A percentile compares a stretch with the other conserved stretches of the same genome.
phyloP scores from a whole-genome alignment of 1,139 yeast genomes.

The Candida sp. region DNA sequence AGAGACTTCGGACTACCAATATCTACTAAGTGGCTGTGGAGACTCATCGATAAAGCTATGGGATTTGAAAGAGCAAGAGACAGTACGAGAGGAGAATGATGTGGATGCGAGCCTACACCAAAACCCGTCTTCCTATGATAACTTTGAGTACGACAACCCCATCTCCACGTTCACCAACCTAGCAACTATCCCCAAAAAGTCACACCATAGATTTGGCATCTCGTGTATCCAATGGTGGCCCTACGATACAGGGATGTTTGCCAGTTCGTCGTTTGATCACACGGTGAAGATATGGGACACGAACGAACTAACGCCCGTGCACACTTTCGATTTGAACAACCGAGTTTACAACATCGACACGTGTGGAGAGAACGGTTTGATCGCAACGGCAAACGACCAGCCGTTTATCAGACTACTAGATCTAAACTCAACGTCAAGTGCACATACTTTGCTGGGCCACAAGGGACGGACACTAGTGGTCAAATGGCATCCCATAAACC shows the following conservation, averaged over 20 bases:
- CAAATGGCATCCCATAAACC: conserved; percentile 77
- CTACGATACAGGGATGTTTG: conserved; percentile 83
- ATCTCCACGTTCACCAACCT: conserved; percentile 22
- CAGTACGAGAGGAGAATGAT: conserved; percentile 18
- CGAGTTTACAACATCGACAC: conserved; percentile 61
- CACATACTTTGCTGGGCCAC: conserved; percentile 73
- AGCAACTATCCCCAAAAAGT: conserved; percentile 55
- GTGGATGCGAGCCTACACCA: conserved; percentile 11
- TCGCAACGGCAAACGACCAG: conserved; percentile 75
- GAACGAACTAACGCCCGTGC: conserved; percentile 62
- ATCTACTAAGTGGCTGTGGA: conserved; percentile 73
- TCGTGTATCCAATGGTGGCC: conserved; percentile 91
- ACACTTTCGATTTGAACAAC: conserved; percentile 58
- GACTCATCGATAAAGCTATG: conserved; percentile 74
- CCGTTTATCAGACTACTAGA: conserved; percentile 75
- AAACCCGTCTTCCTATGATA: conserved; percentile 16
- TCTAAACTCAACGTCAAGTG: conserved; percentile 67
- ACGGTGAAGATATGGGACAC: conserved; percentile 87
- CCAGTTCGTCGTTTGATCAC: conserved; percentile 82
- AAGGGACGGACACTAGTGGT: conserved; percentile 65
- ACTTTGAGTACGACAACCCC: conserved; percentile 32
- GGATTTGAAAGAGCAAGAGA: conserved; percentile 40
- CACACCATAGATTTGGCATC: conserved; percentile 74
- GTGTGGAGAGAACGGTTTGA: conserved; percentile 48
- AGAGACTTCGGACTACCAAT: conserved; percentile 55